Conservation (phyloP, 2,329 filamentous ascomycete species). For the Tympanopsis confertula region DNA sequence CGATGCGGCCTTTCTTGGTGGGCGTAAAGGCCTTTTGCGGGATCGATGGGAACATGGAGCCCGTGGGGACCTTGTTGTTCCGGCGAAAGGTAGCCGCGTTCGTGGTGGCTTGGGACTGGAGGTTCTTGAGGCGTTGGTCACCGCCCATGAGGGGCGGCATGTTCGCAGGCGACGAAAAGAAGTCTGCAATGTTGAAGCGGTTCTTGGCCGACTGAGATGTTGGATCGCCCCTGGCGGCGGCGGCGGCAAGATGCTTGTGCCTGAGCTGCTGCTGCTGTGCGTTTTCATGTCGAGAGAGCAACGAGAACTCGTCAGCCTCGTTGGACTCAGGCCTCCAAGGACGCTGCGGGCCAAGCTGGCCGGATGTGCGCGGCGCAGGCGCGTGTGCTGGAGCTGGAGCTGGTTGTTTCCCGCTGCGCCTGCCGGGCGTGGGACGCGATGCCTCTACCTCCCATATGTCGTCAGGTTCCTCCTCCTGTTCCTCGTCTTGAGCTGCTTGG, state of each 20-base stretch:
- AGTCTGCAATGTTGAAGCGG: slow-evolving; percentile 35
- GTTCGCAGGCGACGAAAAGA: slow-evolving; percentile 43
- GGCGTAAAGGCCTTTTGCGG: slow-evolving; percentile 20
- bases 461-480: slow-evolving; percentile 27
- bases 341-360: too few species aligned
- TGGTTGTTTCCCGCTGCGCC: too few species aligned
- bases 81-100: too few species aligned
- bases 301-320: too few species aligned
- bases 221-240: too few species aligned
- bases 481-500: slow-evolving; percentile 4
- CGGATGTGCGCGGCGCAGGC: too few species aligned
- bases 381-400: not conserved
- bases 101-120: too few species aligned
- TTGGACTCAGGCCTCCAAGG: too few species aligned
- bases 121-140: not conserved
- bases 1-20: slow-evolving; percentile 15
- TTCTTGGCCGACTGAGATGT: slow-evolving; percentile 14
- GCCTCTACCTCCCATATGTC: slow-evolving; percentile 49
- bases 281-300: too few species aligned
- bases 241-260: too few species aligned
- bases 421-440: slow-evolving; percentile 29
- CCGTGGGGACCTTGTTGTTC: slow-evolving; percentile 20
- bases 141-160: slow-evolving; percentile 15
- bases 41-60: slow-evolving; percentile 24
- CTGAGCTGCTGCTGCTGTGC: too few species aligned